Base-by-base conservation (phyloP, 257 asterid genomes). In the Nicotiana tomentosiformis region DNA sequence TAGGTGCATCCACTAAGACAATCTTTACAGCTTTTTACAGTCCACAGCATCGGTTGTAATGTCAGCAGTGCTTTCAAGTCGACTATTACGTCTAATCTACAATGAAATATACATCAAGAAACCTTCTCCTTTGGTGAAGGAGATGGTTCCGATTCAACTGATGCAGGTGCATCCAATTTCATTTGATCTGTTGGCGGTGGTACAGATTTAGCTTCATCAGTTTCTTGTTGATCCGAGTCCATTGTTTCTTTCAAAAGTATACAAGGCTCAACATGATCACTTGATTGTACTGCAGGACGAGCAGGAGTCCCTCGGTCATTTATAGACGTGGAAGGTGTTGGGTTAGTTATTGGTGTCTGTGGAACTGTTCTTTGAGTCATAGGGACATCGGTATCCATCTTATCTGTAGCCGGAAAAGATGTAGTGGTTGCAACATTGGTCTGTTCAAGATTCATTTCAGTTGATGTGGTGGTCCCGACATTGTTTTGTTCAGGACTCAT, bases 381-480 rank as follows among this genome's bases (percentile, higher is more conserved):
- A 61, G 87, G 88, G 66, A 83, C 68, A 82, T 85, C 87, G 64
- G 86, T 61, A 64, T 88, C 90, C 89, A 83, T 80, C 58, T 82
- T 72, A 43, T 87, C 93, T 68, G 85, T 39, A 58, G 83, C 57
- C 0, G 81, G 88, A 82, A 85, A 53, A 20, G 89, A 62, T 8
- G 70, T 64, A 53, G 89, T 15, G 23, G 82, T 65, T 2, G 88
- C 81, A 23, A 35, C 84, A 77, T 85, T 84, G 77, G 62, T 82
- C 83, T 49, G 89, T 56, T 70, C 84, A 5, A 65, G 6, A 83
- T 80, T 81, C 51, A 81, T 70, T 86, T 88, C 93, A 26, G 87
- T 65, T 39, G 89, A 66, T 16, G 72, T 68, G 62, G 89, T 15
- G 23, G 80, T 72, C 2, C 88, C 72, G 10, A 55, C 83, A 70